phyloP scores from a whole-genome alignment of 2,329 filamentous ascomycete genomes.

The Coniochaeta sp. region DNA sequence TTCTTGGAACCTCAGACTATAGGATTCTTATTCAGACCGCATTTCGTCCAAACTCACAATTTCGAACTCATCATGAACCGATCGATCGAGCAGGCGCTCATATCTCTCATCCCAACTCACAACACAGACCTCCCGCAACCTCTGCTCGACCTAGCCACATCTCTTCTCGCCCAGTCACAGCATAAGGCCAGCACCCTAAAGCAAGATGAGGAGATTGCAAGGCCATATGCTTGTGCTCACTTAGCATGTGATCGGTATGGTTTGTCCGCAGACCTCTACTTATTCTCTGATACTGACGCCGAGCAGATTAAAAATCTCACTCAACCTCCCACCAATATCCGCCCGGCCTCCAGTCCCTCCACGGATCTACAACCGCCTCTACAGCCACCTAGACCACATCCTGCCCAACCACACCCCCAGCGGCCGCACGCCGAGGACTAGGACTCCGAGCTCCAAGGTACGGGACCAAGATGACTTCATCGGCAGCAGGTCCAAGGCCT shows the following conservation, averaged over 20 bases:
- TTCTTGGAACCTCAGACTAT: not conserved
- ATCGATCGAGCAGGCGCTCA: constrained; percentile 64
- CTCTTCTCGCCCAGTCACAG: constrained; percentile 73
- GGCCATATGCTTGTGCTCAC: constrained; percentile 77
- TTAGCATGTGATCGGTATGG: constrained; percentile 79
- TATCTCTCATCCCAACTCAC: constrained; percentile 68
- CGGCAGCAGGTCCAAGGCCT: constrained; percentile 8
- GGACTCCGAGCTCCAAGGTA: constrained; percentile 28
- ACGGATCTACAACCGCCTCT: constrained; percentile 76
- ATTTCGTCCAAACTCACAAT: not conserved
- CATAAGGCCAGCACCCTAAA: constrained; percentile 71
- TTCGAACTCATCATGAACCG: constrained; percentile 56
- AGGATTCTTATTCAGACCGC: not conserved
- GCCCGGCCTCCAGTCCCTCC: constrained; percentile 72
- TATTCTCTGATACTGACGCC: not conserved
- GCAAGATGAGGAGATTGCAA: constrained; percentile 79
- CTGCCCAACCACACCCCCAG: constrained; percentile 41
- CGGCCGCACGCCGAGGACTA: constrained; percentile 13
- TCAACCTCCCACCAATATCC: constrained; percentile 72
- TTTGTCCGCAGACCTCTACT: not conserved
- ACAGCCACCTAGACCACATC: constrained; percentile 69
- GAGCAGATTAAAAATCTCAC: constrained; percentile 63
- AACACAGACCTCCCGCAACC: constrained; percentile 58
- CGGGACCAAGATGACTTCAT: constrained; percentile 12
- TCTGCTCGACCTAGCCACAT: constrained; percentile 65